phyloP scores from a whole-genome alignment of 768 basidiomycete genomes.

The Exidia glandulosa region DNA sequence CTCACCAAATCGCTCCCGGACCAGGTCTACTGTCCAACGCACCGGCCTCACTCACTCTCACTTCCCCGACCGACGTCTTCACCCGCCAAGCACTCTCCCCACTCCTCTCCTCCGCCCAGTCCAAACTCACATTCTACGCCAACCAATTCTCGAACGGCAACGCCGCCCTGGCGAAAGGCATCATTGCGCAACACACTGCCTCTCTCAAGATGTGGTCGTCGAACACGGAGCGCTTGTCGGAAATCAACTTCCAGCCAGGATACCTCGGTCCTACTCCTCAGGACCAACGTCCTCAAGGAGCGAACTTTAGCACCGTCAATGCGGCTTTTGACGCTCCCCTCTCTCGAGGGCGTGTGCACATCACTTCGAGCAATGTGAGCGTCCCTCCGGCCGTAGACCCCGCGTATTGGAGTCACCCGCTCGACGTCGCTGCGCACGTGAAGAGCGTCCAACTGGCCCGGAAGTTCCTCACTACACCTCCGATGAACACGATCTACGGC shows the following conservation, averaged over 20 bases:
- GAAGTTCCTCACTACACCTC: slow-evolving; percentile 14
- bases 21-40: slow-evolving; percentile 4
- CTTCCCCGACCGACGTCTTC: slow-evolving; percentile 4
- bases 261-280: slow-evolving; percentile 5
- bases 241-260: slow-evolving; percentile 6
- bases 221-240: slow-evolving; percentile 1
- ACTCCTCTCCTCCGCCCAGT: background rate
- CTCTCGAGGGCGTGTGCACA: slow-evolving; percentile 8
- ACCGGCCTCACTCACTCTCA: slow-evolving; percentile 4
- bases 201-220: slow-evolving; percentile 3
- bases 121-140: background rate
- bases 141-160: slow-evolving; percentile 5
- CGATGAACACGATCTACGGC: slow-evolving; percentile 8
- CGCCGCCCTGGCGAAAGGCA: slow-evolving; percentile 5
- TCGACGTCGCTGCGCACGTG: slow-evolving; percentile 5
- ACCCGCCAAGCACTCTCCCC: background rate
- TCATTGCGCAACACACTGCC: slow-evolving; percentile 1
- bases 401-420: slow-evolving; percentile 17
- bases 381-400: slow-evolving; percentile 28
- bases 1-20: background rate
- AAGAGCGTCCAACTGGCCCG: slow-evolving; percentile 4
- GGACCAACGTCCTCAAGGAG: background rate
- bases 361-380: slow-evolving; percentile 22
- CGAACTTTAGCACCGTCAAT: slow-evolving; percentile 5
- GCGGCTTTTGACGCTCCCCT: slow-evolving; percentile 5